Percentiles rank a stretch among this genome's conserved stretches.
phyloP scores from a whole-genome alignment of 495 filamentous ascomycete species.

The Podospora appendiculata region DNA sequence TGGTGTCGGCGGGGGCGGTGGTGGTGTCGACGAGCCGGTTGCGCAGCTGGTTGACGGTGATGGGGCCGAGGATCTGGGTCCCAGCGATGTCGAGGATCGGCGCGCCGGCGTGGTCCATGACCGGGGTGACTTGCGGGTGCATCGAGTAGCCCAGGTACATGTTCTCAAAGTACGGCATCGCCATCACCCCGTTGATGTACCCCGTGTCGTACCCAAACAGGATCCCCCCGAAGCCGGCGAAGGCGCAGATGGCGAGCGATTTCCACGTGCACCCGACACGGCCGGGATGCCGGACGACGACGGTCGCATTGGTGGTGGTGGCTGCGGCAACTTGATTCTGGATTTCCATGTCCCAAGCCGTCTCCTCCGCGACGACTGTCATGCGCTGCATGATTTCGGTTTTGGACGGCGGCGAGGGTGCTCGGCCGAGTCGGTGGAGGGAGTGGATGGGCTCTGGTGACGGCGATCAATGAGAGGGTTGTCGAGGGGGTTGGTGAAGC shows the following conservation, averaged over 20 bases:
- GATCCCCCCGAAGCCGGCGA: slow-evolving; percentile 54
- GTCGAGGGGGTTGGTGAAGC: too few relatives aligned
- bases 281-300: not conserved
- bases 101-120: not conserved
- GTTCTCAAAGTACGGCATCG: slow-evolving; percentile 33
- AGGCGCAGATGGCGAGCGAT: slow-evolving; percentile 10
- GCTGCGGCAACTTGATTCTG: not conserved
- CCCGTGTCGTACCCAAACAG: slow-evolving; percentile 53
- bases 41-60: slow-evolving; percentile 25
- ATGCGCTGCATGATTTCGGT: too few relatives aligned
- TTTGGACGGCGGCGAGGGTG: too few relatives aligned
- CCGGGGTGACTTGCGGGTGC: not conserved
- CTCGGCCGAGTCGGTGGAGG: too few relatives aligned
- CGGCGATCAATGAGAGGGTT: too few relatives aligned
- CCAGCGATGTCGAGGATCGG: not conserved
- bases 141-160: slow-evolving; percentile 1
- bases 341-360: too few relatives aligned
- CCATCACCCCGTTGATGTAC: slow-evolving; percentile 32
- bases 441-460: too few relatives aligned
- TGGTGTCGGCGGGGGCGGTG: not conserved
- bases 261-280: not conserved
- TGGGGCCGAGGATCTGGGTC: slow-evolving; percentile 4
- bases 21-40: not conserved
- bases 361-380: too few relatives aligned
- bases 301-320: not conserved